Percentiles rank a stretch among this genome's conserved stretches.
Evolutionary conservation across 371 early-diverging fungal species (phyloP).

Genomic region (Circinella umbellata): DNA sequence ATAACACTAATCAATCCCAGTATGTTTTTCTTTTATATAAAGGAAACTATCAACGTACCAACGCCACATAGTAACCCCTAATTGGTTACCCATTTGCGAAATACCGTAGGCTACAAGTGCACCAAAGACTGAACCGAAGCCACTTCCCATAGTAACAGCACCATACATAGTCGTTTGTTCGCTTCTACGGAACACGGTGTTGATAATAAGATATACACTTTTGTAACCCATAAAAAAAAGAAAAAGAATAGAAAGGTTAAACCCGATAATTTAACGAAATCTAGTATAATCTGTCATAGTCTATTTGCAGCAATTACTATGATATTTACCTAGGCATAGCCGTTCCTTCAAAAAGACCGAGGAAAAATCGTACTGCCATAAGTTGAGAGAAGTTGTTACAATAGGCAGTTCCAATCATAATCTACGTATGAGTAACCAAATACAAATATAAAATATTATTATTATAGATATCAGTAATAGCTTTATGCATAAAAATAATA

Average conservation of each 20-base stretch:
- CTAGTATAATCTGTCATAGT: background rate
- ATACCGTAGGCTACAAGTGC: slow-evolving; percentile 20
- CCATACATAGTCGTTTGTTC: slow-evolving; percentile 24
- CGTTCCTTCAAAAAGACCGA: slow-evolving; percentile 31
- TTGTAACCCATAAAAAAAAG: background rate
- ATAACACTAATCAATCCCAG: background rate
- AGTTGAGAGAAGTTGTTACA: slow-evolving; percentile 32
- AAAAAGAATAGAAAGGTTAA: background rate
- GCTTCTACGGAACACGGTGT: slow-evolving; percentile 19
- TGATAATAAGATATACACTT: slow-evolving; percentile 29
- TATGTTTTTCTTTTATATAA: slow-evolving; percentile 11
- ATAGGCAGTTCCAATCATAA: slow-evolving; percentile 25
- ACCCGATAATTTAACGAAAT: background rate
- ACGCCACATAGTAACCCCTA: slow-evolving; percentile 22
- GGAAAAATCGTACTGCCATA: slow-evolving; percentile 28
- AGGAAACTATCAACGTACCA: slow-evolving; percentile 12
- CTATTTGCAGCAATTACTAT: background rate
- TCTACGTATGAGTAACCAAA: background rate
- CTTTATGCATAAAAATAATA: background rate
- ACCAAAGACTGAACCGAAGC: slow-evolving; percentile 32
- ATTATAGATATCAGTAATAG: background rate
- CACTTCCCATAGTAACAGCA: slow-evolving; percentile 24
- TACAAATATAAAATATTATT: background rate
- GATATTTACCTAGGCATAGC: slow-evolving; percentile 23
- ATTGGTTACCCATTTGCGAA: slow-evolving; percentile 15